These are phyloP conservation scores for Elsinoe australis DNA, from an alignment of 2,329 filamentous ascomycete species.

Conservation along the genomic window DNA sequence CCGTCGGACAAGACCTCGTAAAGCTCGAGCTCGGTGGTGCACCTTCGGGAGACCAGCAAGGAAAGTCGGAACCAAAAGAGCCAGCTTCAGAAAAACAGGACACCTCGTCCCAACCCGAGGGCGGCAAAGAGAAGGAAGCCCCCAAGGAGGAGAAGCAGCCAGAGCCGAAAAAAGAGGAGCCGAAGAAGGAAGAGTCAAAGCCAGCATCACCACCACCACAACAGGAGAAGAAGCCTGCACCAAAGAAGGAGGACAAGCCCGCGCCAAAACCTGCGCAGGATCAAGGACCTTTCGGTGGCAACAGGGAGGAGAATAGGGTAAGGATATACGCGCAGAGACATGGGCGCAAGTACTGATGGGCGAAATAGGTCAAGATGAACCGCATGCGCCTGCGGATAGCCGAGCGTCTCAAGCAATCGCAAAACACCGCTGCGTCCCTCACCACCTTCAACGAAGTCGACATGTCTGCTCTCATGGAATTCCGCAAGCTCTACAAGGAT, in stretches of 20 bases:
- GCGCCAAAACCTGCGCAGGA: slow-evolving; percentile 31
- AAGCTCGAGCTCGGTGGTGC: slow-evolving; percentile 73
- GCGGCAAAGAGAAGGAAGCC: slow-evolving; percentile 39
- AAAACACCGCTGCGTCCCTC: slow-evolving; percentile 93
- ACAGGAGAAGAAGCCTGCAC: slow-evolving; percentile 40
- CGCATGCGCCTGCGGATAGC: slow-evolving; percentile 96
- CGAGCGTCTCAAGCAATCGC: slow-evolving; percentile 96
- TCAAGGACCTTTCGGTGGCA: slow-evolving; percentile 50
- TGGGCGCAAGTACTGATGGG: too few relatives aligned
- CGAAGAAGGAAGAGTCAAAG: slow-evolving; percentile 39
- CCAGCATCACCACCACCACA: slow-evolving; percentile 39
- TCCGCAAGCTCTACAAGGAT: slow-evolving; percentile 96
- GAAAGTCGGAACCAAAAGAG: slow-evolving; percentile 52
- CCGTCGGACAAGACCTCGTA: slow-evolving; percentile 83
- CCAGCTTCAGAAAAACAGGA: slow-evolving; percentile 50
- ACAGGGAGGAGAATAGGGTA: slow-evolving; percentile 81
- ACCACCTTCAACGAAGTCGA: slow-evolving; percentile 99
- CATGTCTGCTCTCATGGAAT: slow-evolving; percentile 96
- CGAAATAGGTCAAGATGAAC: slow-evolving; percentile 98
- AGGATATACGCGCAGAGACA: too few relatives aligned
- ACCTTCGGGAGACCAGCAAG: slow-evolving; percentile 46
- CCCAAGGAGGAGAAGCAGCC: slow-evolving; percentile 36
- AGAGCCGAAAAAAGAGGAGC: slow-evolving; percentile 41
- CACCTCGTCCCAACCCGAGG: slow-evolving; percentile 48
- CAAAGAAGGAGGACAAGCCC: slow-evolving; percentile 32